Conservation (phyloP, 371 early-diverging fungal species). For the Phascolomyces articulosus region DNA sequence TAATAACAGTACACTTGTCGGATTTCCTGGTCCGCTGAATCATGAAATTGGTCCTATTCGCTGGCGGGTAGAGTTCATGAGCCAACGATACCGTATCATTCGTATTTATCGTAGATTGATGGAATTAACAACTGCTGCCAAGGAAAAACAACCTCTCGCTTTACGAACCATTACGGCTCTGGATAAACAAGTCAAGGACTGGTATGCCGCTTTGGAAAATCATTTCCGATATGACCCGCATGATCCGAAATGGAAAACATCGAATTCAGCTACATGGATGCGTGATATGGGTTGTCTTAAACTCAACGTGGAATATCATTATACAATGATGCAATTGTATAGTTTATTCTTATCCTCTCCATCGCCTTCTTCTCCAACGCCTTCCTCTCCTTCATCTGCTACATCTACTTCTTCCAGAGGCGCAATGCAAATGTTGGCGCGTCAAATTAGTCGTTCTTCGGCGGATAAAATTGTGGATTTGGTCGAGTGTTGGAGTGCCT, state of each 20-base stretch:
- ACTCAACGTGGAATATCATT: slow-evolving; percentile 46
- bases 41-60: slow-evolving; percentile 27
- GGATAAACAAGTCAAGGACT: slow-evolving; percentile 34
- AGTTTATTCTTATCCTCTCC: slow-evolving; percentile 31
- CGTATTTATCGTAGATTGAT: slow-evolving; percentile 41
- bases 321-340: slow-evolving; percentile 41
- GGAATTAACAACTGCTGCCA: slow-evolving; percentile 23
- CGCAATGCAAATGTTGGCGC: slow-evolving; percentile 7
- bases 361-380: too few relatives aligned
- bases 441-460: slow-evolving; percentile 23
- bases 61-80: slow-evolving; percentile 44
- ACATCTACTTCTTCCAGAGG: neutral
- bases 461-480: slow-evolving; percentile 36
- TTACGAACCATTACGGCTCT: slow-evolving; percentile 28
- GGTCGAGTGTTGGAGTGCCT: slow-evolving; percentile 35
- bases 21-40: slow-evolving; percentile 24
- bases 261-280: slow-evolving; percentile 28
- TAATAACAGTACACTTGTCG: slow-evolving; percentile 12
- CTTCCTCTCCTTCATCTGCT: too few relatives aligned
- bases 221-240: slow-evolving; percentile 35
- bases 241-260: slow-evolving; percentile 24
- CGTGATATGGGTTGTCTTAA: slow-evolving; percentile 48
- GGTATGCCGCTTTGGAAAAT: slow-evolving; percentile 32
- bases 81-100: slow-evolving; percentile 34
- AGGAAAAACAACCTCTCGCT: neutral